A percentile compares a stretch with the other conserved stretches of the same genome.
phyloP scores from a whole-genome alignment of 371 early-diverging fungal genomes.

The Conidiobolus incongruus region DNA sequence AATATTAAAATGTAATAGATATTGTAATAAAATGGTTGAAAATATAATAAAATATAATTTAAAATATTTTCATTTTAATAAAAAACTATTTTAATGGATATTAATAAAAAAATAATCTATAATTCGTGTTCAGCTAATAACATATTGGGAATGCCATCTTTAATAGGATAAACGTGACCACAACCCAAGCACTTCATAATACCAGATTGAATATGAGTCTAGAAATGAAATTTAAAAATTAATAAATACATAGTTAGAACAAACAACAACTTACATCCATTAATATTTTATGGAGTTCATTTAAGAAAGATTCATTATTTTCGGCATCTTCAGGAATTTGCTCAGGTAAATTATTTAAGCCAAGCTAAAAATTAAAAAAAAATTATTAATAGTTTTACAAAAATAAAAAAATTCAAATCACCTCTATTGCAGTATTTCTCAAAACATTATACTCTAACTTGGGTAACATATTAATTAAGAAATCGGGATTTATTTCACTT shows the following conservation, averaged over 20 bases:
- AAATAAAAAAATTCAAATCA: too few species aligned
- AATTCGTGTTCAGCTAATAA: constrained; percentile 85
- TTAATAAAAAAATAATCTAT: constrained; percentile 20
- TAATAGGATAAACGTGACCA: constrained; percentile 70
- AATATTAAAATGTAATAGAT: too few species aligned
- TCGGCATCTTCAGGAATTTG: constrained; percentile 43
- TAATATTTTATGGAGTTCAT: constrained; percentile 45
- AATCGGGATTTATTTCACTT: constrained; percentile 63
- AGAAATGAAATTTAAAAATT: too few species aligned
- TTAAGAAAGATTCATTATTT: constrained; percentile 46
- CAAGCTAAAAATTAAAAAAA: constrained; percentile 15
- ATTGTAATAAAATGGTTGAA: too few species aligned
- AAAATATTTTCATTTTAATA: too few species aligned
- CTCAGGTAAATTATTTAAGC: constrained; percentile 35
- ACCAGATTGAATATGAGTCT: constrained; percentile 65
- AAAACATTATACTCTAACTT: constrained; percentile 77
- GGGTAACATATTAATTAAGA: constrained; percentile 54
- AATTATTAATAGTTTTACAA: neutral
- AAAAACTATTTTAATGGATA: too few species aligned
- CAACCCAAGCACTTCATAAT: constrained; percentile 82
- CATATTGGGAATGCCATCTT: constrained; percentile 93
- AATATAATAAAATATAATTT: too few species aligned
- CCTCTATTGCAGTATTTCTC: constrained; percentile 39
- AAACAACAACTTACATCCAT: constrained; percentile 42
- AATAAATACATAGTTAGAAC: neutral